Evolutionary conservation across 1,284 basidiomycete species (phyloP), one percentile per base, ranked within the genome.

Genomic region (Singerocomus inundabilis): DNA sequence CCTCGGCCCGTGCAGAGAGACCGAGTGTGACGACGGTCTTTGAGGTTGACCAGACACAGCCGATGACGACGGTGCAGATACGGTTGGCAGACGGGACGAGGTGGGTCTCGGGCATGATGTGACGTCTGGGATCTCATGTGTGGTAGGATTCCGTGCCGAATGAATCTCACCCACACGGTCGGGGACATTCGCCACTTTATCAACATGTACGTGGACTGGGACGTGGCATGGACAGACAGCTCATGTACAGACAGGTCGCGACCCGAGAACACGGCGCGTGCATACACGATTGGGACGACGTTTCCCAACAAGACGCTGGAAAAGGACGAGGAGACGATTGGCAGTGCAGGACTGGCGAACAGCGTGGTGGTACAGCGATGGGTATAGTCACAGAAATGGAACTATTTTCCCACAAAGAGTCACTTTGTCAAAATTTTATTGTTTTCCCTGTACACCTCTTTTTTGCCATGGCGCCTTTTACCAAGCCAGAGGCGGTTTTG

Each of bases 121-220:
- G 8, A 24, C 1, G 28, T 46, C 24, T n/a, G 16, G 49, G 13
- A 51, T 8, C 10, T 3, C 8, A 21, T 25, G 16, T 13, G 11
- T 62, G 62, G 31, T 44, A 90, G 93, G 57, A 81, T 96, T 68
- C 88, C 93, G 3, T 86, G 81, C 40, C 76, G 90, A 46, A 91
- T 98, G 86, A 99, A 99, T 70, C 75, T 94, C 49, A 86, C 84
- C 10, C 93, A 98, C 64, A 98, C 92, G 0, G 83, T 99, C 8
- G 79, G 79, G 9, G 93, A 98, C 62, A 78, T 98, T 43, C 77
- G 93, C 46, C 82, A 78, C 58, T 93, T 93, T 66, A 93, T 98
- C 73, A 87, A 93, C 56, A 88, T 91, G 91, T 97, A 67, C 57
- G 92, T 86, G 28, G 37, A 43, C 7, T 39, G 21, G n/a, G 6